Base-by-base conservation (phyloP, 148 eudicot genomes). In the Talinum fruticosum region DNA sequence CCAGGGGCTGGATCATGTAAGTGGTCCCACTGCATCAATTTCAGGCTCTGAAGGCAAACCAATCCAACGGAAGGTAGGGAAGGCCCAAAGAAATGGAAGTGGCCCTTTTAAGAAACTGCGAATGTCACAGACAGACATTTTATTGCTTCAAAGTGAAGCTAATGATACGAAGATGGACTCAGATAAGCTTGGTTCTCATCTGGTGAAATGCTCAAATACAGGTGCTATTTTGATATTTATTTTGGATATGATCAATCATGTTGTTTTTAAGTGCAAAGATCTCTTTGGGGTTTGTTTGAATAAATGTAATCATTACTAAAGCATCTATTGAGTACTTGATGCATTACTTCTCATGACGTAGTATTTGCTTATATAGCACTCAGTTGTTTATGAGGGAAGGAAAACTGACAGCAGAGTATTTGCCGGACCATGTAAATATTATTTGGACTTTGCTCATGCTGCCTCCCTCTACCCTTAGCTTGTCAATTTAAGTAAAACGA, bases 31-130 rank as follows among this genome's bases (percentile, higher is more conserved):
- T 41, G 37, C 64, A 24, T 73, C 77, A 69, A 78, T 82, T 37
- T 68, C 93, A 15, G 86, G 71, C n/a, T 79, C 53, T 61, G 95
- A 88, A 38, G 92, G 81, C 70, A 94, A 92, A 80, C 88, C 81
- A 65, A 69, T 79, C 76, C 85, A 84, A 13, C 74, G 82, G 74
- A 90, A 84, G 85, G 78, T 79, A 66, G 89, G 88, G 66, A 90
- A 87, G 82, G 75, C 80, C 66, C 78, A 84, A 69, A 85, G 84
- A 87, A 84, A 72, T 57, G 87, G 83, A 72, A 84, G 76, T 82
- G 88, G 87, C 81, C 62, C 76, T 80, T 82, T 87, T 49, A 90
- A 83, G 84, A 88, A 84, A 87, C 86, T 87, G 28, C 85, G 92
- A 79, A 74, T 85, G 81, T 79, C 83, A 73, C 91, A 86, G 75